Evolutionary conservation across 805 yeast genomes (phyloP).

Genomic region (Cyberlindnera saturnus): DNA sequence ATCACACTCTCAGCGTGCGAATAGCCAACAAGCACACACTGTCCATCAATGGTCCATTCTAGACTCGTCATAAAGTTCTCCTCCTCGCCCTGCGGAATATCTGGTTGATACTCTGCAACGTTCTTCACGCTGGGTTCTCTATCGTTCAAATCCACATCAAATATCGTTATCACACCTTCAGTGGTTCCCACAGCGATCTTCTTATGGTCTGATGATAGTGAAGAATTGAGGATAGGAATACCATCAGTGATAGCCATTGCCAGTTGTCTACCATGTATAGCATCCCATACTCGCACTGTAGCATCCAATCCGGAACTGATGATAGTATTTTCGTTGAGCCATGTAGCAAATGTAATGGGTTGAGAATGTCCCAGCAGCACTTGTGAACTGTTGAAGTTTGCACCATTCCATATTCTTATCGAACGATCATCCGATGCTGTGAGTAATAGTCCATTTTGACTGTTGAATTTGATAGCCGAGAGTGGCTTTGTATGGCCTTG

Average conservation of each 20-base stretch:
- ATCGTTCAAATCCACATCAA: conserved; percentile 32
- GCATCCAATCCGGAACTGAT: conserved; percentile 69
- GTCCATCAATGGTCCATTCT: conserved; percentile 28
- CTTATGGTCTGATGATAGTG: conserved; percentile 42
- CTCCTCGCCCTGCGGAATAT: conserved; percentile 6
- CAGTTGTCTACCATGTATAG: conserved; percentile 34
- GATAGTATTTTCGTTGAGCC: conserved; percentile 43
- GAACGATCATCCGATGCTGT: conserved; percentile 75
- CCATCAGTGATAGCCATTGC: conserved; percentile 38
- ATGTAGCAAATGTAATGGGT: conserved; percentile 47
- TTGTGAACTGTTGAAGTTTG: conserved; percentile 45
- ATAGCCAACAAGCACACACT: conserved; percentile 27
- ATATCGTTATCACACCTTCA: conserved; percentile 52
- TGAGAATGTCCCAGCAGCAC: conserved; percentile 49
- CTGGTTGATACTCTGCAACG: conserved; percentile 23
- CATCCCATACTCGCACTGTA: conserved; percentile 62
- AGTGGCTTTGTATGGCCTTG: conserved; percentile 61
- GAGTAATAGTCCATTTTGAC: conserved; percentile 47
- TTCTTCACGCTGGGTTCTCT: conserved; percentile 9
- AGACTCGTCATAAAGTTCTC: conserved; percentile 27
- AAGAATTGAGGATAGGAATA: conserved; percentile 48
- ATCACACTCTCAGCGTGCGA: conserved; percentile 23
- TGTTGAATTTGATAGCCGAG: conserved; percentile 49
- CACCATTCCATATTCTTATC: conserved; percentile 72
- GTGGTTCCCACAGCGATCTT: conserved; percentile 61